phyloP scores from a whole-genome alignment of 768 basidiomycete species.

The Pleurotus platypus region DNA sequence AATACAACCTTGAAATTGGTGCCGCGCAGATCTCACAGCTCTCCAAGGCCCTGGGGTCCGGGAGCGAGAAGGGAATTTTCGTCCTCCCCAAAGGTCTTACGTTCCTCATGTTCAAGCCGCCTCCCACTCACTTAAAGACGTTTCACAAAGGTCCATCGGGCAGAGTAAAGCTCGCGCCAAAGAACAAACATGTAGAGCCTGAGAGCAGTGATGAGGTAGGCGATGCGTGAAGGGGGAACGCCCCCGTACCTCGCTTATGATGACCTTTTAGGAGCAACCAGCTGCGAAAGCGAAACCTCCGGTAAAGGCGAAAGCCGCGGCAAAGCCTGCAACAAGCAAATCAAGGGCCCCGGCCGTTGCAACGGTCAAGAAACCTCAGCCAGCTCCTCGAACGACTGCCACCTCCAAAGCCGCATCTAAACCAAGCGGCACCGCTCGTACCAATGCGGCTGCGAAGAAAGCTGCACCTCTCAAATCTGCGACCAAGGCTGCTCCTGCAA shows the following conservation, averaged over 20 bases:
- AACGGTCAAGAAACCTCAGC: constrained; percentile 16
- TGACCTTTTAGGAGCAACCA: constrained; percentile 20
- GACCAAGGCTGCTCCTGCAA: constrained; percentile 18
- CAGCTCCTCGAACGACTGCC: constrained; percentile 14
- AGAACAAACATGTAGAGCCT: constrained; percentile 29
- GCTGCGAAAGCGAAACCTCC: constrained; percentile 25
- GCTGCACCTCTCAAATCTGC: constrained; percentile 24
- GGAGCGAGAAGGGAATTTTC: constrained; percentile 81
- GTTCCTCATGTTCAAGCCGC: constrained; percentile 3
- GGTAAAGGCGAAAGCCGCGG: constrained; percentile 38
- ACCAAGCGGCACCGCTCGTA: constrained; percentile 19
- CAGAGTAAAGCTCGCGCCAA: constrained; percentile 70
- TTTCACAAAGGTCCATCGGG: constrained; percentile 55
- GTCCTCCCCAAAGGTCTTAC: constrained; percentile 78
- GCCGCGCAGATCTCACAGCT: constrained; percentile 77
- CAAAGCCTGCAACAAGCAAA: constrained; percentile 26
- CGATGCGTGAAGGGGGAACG: too few relatives aligned
- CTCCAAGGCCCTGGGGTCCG: constrained; percentile 74
- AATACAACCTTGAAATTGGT: constrained; percentile 79
- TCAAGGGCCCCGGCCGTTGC: constrained; percentile 8
- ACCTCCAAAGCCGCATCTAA: constrained; percentile 19
- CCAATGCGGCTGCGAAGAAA: constrained; percentile 21
- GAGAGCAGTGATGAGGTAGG: constrained; percentile 41
- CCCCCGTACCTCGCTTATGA: not conserved
- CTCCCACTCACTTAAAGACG: constrained; percentile 12